These are phyloP conservation scores for Epichloe aotearoae DNA, from an alignment of 2,329 filamentous ascomycete genomes.

Conservation along the genomic window DNA sequence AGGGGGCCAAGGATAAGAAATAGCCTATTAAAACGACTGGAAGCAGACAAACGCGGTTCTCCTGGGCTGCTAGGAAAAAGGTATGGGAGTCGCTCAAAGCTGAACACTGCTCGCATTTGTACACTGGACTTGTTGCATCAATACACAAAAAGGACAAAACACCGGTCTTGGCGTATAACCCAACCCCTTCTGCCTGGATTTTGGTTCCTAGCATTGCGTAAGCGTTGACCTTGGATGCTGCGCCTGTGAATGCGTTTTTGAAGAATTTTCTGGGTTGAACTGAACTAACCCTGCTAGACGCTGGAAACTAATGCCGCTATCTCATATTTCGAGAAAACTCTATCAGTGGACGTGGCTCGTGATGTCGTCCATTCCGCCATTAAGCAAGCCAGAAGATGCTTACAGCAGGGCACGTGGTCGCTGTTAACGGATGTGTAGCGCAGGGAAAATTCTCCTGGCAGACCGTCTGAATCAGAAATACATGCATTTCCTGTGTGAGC, in stretches of 20 bases:
- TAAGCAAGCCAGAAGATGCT: conserved; percentile 78
- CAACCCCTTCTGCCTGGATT: neutral
- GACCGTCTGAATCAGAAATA: neutral
- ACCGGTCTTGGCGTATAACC: neutral
- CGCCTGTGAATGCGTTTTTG: neutral
- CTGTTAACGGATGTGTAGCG: conserved; percentile 6
- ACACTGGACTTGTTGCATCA: neutral
- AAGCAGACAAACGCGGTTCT: neutral
- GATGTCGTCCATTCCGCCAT: conserved; percentile 52
- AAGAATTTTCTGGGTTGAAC: neutral
- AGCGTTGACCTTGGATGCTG: neutral
- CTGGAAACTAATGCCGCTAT: conserved; percentile 55
- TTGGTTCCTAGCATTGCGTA: neutral
- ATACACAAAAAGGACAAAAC: neutral
- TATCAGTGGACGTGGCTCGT: conserved; percentile 45
- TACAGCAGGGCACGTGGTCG: conserved; percentile 51
- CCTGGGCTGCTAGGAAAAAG: neutral
- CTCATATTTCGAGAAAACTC: conserved; percentile 46
- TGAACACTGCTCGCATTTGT: neutral
- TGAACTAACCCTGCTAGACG: neutral
- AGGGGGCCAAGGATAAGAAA: conserved; percentile 41
- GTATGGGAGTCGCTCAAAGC: neutral
- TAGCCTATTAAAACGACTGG: conserved; percentile 7
- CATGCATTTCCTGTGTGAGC: neutral
- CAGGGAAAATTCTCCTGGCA: neutral